A percentile compares a stretch with the other conserved stretches of the same genome.
Conservation (phyloP, 192 early-diverging fungal genomes). For the Entophlyctis luteolus region DNA sequence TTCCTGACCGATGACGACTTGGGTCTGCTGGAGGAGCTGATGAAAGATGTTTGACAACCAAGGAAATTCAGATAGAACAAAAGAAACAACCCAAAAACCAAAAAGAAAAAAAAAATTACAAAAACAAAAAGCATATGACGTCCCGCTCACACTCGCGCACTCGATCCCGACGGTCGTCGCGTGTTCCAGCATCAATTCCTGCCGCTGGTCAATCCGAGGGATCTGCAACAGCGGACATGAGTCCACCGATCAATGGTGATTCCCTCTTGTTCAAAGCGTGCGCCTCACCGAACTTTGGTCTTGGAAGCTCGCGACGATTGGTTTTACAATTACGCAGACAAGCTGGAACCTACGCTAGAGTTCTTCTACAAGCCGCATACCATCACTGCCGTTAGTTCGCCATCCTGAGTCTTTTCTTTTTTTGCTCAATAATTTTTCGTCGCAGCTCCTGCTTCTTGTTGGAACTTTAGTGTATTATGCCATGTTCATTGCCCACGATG, state of each 20-base stretch:
- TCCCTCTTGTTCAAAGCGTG: no score
- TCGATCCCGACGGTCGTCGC: neutral
- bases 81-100: neutral
- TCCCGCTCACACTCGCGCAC: neutral
- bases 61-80: no score
- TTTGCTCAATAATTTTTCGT: neutral
- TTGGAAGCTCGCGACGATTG: slow-evolving; percentile 30
- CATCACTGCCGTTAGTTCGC: slow-evolving; percentile 27
- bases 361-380: slow-evolving; percentile 50
- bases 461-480: slow-evolving; percentile 38
- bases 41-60: neutral
- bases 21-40: neutral
- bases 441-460: slow-evolving; percentile 34
- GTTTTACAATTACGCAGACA: slow-evolving; percentile 42
- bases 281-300: no score
- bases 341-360: slow-evolving; percentile 39
- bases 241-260: no score
- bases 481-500: slow-evolving; percentile 32
- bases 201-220: no score
- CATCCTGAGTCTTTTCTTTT: neutral
- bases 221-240: no score
- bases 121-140: neutral
- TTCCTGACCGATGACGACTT: neutral
- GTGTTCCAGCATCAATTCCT: no score
- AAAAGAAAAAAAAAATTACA: neutral